Evolutionary conservation across 768 basidiomycete genomes (phyloP).

Genomic region (Filobasidium wieringae): DNA sequence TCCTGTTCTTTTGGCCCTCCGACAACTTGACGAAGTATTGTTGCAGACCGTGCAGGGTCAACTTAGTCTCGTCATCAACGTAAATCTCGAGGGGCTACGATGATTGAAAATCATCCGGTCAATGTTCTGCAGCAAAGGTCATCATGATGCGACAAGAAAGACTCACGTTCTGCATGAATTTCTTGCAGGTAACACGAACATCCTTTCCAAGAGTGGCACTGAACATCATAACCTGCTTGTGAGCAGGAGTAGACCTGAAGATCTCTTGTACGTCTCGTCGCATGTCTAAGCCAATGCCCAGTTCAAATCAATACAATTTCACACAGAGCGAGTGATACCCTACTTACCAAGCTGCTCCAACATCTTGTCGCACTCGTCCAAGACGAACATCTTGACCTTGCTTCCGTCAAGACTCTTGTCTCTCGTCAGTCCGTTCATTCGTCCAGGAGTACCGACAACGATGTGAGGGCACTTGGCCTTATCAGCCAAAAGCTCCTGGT

Average conservation of each 20-base stretch:
- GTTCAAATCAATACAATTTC: not conserved
- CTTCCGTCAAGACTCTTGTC: conserved; percentile 84
- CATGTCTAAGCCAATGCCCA: conserved; percentile 66
- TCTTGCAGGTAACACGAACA: conserved; percentile 94
- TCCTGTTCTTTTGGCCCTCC: conserved; percentile 89
- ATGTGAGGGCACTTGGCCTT: conserved; percentile 98
- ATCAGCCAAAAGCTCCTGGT: conserved; percentile 84
- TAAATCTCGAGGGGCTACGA: conserved; percentile 93
- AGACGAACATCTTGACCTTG: conserved; percentile 96
- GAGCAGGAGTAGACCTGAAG: conserved; percentile 94
- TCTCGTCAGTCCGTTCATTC: conserved; percentile 84
- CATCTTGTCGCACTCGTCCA: conserved; percentile 99
- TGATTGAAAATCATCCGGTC: not conserved
- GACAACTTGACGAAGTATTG: conserved; percentile 98
- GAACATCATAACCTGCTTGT: conserved; percentile 99
- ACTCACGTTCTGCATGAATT: conserved; percentile 97
- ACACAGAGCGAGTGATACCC: conserved; percentile 35
- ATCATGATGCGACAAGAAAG: not conserved
- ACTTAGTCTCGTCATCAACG: conserved; percentile 96
- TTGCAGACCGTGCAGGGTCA: conserved; percentile 94
- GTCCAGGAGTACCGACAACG: conserved; percentile 94
- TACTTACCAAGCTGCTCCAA: conserved; percentile 99
- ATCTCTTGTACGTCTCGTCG: conserved; percentile 99
- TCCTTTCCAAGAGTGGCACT: conserved; percentile 96
- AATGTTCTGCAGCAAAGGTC: not conserved